A percentile compares a stretch with the other conserved stretches of the same genome.
Evolutionary conservation across 2,329 filamentous ascomycete genomes (phyloP).

Genomic region (Cercospora zeina): DNA sequence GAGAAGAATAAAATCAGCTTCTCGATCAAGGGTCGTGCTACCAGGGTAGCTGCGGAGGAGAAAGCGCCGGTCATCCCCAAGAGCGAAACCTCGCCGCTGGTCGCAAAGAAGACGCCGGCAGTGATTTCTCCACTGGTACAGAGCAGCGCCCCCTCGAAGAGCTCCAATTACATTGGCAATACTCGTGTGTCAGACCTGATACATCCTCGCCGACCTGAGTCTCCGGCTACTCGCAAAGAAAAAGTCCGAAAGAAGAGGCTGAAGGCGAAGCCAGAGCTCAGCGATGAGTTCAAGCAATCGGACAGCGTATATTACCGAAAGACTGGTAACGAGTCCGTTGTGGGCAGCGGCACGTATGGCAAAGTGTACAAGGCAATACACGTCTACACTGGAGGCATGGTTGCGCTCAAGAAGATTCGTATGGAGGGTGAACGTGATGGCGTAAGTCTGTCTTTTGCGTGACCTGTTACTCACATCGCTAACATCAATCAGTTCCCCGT

Average conservation of each 20-base stretch:
- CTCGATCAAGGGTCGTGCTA: slow-evolving; percentile 74
- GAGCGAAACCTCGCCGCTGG: slow-evolving; percentile 35
- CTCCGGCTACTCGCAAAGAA: slow-evolving; percentile 45
- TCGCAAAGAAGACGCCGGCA: slow-evolving; percentile 54
- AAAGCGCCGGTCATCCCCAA: slow-evolving; percentile 29
- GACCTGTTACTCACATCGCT: slow-evolving; percentile 26
- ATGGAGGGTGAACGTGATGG: slow-evolving; percentile 93
- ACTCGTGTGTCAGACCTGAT: slow-evolving; percentile 33
- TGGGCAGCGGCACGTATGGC: slow-evolving; percentile 92
- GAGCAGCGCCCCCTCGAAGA: slow-evolving; percentile 35
- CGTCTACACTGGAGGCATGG: slow-evolving; percentile 81
- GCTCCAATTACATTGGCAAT: slow-evolving; percentile 39
- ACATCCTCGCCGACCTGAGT: slow-evolving; percentile 24
- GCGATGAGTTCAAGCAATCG: slow-evolving; percentile 71
- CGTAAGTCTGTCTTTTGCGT: slow-evolving; percentile 40
- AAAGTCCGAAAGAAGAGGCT: slow-evolving; percentile 67
- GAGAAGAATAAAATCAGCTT: slow-evolving; percentile 75
- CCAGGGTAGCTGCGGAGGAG: slow-evolving; percentile 50
- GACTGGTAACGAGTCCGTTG: slow-evolving; percentile 94
- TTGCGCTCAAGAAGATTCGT: slow-evolving; percentile 85
- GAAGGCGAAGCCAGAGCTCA: slow-evolving; percentile 69
- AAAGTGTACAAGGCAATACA: slow-evolving; percentile 94
- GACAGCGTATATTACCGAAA: slow-evolving; percentile 94
- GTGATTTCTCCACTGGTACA: slow-evolving; percentile 36
- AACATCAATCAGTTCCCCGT: slow-evolving; percentile 65